Evolutionary conservation across 306 rosid genomes (phyloP), one percentile per base, ranked within the genome.

Genomic region (Oxytropis ochrocephala): DNA sequence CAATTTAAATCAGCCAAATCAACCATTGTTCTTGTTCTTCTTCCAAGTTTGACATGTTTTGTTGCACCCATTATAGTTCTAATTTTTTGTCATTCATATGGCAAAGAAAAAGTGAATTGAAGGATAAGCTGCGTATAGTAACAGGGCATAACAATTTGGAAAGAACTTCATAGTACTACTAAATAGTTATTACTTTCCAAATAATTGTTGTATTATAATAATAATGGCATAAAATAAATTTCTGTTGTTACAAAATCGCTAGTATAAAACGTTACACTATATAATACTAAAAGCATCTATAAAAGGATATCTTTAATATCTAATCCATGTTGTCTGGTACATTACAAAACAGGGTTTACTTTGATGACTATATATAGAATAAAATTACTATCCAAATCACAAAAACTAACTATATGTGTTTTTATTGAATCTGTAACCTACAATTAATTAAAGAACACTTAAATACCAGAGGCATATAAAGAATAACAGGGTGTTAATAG

Each of bases 1-100:
- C 83, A 82, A 36, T 64, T 74, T 33, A 33, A 41, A 17, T 77
- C 67, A 3, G 10, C 36, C 35, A 72, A 36, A 33, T 76, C 73
- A 12, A 18, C 19, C 50, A 24, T 63, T 48, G n/a, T 32, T 35
- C 24, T 32, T 54, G 6, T 48, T 19, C 12, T 64, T 55, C 38
- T 30, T 47, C 36, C 66, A 52, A 49, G 44, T 48, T 16, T 77
- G 3, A 9, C 11, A 39, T 43, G 73, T 54, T 73, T 68, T 44
- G 58, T 16, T 5, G 61, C 48, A 36, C 49, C 73, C 70, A 29
- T 21, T 73, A n/a, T n/a, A n/a, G n/a, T n/a, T n/a, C n/a, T n/a
- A n/a, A n/a, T n/a, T n/a, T n/a, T n/a, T n/a, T n/a, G n/a, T n/a
- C n/a, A n/a, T n/a, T n/a, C n/a, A n/a, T n/a, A n/a, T n/a, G n/a